A percentile compares a stretch with the other conserved stretches of the same genome.
These are phyloP conservation scores for Hordeum vulgare DNA, from an alignment of 176 grass and related monocot species.

Conservation along the genomic window MorexV3_pseudomolecules_assembly NC_058520.1:201176418-201176917, in stretches of 20 bases:
- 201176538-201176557: not conserved
- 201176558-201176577: no score
- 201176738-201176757: not conserved
- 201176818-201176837: not conserved
- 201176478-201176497: not conserved
- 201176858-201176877: not conserved
- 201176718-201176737: not conserved
- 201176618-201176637: not conserved
- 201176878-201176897: fast-evolving
- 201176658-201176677: not conserved
- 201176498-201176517: not conserved
- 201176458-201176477: not conserved
- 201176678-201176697: not conserved
- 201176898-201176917: not conserved
- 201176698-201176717: fast-evolving
- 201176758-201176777: not conserved
- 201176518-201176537: not conserved
- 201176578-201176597: no score
- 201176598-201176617: not conserved
- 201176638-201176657: not conserved
- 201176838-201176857: not conserved
- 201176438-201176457: not conserved
- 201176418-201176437: not conserved
- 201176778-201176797: constrained; percentile 13
- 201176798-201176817: not conserved